Evolutionary conservation across 345 rosid species (phyloP).

Genomic region (Psidium guajava): DNA sequence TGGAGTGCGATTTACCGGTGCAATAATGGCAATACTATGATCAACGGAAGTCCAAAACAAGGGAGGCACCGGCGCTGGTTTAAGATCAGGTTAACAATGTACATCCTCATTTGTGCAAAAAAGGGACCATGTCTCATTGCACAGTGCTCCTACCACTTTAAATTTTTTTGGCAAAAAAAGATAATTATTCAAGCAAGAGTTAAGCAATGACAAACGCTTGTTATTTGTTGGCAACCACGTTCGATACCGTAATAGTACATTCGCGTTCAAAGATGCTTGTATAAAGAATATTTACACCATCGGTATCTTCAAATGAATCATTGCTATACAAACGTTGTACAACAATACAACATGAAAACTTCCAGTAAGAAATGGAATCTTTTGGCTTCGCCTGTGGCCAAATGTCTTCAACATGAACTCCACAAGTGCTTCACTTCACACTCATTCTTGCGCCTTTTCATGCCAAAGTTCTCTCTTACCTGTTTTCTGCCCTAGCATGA

Average conservation of each 20-base stretch:
- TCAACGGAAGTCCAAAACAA: not conserved
- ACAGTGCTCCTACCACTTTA: not conserved
- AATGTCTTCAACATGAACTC: not conserved
- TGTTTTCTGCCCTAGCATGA: constrained; percentile 61
- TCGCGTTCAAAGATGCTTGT: not conserved
- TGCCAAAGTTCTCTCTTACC: constrained; percentile 35
- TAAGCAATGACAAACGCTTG: not conserved
- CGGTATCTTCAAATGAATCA: not conserved
- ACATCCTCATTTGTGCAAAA: not conserved
- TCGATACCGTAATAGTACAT: not conserved
- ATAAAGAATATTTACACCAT: not conserved
- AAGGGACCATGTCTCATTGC: not conserved
- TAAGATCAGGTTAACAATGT: not conserved
- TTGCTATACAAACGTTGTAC: not conserved
- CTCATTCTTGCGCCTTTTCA: not conserved
- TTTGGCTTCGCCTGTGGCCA: not conserved
- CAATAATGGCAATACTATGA: not conserved
- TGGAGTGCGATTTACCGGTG: not conserved
- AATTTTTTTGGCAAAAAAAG: not conserved
- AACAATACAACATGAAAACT: not conserved
- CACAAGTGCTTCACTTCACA: not conserved
- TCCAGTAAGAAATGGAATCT: not conserved
- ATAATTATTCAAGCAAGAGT: not conserved
- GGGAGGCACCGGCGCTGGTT: not conserved
- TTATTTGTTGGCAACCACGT: not conserved